Evolutionary conservation across 1,284 basidiomycete genomes (phyloP).

Genomic region (Microbotryum lychnidis-dioicae): DNA sequence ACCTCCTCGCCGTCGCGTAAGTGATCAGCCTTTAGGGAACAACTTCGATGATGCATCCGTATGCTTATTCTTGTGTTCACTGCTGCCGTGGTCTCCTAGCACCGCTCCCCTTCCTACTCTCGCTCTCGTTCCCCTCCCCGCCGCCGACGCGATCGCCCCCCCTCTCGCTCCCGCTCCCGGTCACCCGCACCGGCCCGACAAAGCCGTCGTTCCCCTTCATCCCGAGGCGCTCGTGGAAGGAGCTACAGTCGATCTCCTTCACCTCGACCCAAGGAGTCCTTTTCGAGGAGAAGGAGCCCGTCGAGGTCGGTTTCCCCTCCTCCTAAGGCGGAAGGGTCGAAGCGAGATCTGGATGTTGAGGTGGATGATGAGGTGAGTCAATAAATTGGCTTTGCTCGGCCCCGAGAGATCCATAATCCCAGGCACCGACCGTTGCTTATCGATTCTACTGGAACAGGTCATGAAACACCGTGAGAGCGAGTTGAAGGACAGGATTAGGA

Average conservation of each 20-base stretch:
- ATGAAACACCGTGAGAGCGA: conserved; percentile 14
- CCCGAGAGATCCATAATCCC: not conserved
- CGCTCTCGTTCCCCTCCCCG: conserved; percentile 1
- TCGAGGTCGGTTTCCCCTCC: conserved; percentile 1
- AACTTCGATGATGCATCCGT: not conserved
- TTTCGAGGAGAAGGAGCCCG: not conserved
- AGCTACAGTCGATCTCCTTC: not conserved
- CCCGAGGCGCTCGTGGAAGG: conserved; percentile 1
- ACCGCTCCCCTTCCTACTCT: conserved; percentile 3
- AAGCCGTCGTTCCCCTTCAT: not conserved
- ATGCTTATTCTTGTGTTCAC: not conserved
- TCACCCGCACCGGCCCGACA: conserved; percentile 5
- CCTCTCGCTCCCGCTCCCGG: conserved; percentile 6
- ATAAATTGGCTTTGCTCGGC: not conserved
- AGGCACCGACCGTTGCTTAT: not conserved
- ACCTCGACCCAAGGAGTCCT: not conserved
- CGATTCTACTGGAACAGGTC: not conserved
- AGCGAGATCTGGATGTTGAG: not conserved
- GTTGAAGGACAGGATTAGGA: conserved; percentile 21
- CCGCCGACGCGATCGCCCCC: not conserved
- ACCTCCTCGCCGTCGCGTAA: not conserved
- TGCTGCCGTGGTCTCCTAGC: not conserved
- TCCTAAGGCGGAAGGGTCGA: not conserved
- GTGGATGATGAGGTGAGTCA: not conserved
- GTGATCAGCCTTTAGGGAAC: not conserved